These are phyloP conservation scores for Ceratocystis cubensis DNA, from an alignment of 2,329 filamentous ascomycete genomes.

Conservation along the genomic window DNA sequence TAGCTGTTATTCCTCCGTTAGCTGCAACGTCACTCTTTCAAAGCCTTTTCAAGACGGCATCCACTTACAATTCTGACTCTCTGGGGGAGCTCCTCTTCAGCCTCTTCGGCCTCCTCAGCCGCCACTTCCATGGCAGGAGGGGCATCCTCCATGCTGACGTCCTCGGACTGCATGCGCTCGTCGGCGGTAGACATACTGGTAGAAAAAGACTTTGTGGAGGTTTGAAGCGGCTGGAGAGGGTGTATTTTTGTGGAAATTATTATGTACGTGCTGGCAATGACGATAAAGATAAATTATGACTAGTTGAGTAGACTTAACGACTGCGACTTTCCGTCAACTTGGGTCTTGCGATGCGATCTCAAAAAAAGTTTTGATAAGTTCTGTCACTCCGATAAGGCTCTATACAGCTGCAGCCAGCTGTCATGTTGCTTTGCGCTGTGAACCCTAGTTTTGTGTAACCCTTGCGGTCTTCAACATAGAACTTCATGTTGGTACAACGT, in stretches of 20 bases:
- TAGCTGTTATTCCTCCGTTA: conserved; percentile 44
- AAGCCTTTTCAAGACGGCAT: background rate
- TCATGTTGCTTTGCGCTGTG: fast-evolving
- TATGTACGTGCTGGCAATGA: background rate
- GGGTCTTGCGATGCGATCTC: background rate
- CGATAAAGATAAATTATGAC: background rate
- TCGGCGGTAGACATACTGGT: conserved; percentile 15
- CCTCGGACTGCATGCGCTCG: conserved; percentile 22
- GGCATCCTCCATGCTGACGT: conserved; percentile 36
- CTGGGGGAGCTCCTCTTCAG: conserved; percentile 37
- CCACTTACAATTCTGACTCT: conserved; percentile 49
- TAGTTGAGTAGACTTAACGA: background rate
- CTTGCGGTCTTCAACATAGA: background rate
- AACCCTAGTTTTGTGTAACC: background rate
- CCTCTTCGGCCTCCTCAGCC: conserved; percentile 29
- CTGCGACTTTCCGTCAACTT: background rate
- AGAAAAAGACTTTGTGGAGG: background rate
- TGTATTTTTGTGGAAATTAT: background rate
- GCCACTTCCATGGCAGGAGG: conserved; percentile 28
- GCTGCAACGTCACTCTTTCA: background rate
- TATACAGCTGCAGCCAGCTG: background rate
- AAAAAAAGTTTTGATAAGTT: conserved; percentile 10
- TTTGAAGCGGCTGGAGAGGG: background rate
- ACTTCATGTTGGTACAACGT: background rate
- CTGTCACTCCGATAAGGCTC: background rate